Conservation (phyloP, 139 green algal species). For the Coelastrella sp. region DNA sequence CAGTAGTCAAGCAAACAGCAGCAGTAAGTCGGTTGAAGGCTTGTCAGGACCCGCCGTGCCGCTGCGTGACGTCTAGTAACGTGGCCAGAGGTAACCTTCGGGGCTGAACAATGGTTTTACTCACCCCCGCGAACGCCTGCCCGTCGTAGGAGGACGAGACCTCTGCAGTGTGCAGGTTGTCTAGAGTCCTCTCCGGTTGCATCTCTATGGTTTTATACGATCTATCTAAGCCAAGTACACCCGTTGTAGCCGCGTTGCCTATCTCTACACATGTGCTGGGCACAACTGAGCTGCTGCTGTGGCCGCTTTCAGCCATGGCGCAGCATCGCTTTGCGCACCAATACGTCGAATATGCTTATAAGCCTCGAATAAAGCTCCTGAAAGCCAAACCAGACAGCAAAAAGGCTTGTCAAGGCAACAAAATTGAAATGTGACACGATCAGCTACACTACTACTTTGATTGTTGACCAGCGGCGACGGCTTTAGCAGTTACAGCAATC, state of each 20-base stretch:
- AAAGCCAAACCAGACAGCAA: too few relatives aligned
- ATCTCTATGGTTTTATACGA: neutral
- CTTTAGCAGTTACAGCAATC: too few relatives aligned
- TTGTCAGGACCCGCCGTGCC: neutral
- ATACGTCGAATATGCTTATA: neutral
- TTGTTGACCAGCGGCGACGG: neutral
- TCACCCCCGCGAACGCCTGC: slow-evolving; percentile 53
- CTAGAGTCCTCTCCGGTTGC: neutral
- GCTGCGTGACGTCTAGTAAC: too few relatives aligned
- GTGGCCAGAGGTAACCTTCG: too few relatives aligned
- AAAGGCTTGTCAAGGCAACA: neutral
- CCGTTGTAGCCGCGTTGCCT: neutral
- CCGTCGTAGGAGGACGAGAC: slow-evolving; percentile 46
- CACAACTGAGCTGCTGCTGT: neutral
- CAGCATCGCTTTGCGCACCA: neutral
- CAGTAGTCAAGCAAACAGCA: neutral
- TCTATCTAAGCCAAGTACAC: neutral
- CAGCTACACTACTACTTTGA: neutral
- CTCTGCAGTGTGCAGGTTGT: slow-evolving; percentile 4
- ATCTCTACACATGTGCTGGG: neutral
- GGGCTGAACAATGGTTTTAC: neutral
- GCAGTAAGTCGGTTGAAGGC: neutral
- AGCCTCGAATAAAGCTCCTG: too few relatives aligned
- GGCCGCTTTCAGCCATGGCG: neutral
- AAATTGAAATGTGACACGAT: neutral